Base-by-base conservation (phyloP, 805 yeast species). In the Cyberlindnera euphorbiae region DNA sequence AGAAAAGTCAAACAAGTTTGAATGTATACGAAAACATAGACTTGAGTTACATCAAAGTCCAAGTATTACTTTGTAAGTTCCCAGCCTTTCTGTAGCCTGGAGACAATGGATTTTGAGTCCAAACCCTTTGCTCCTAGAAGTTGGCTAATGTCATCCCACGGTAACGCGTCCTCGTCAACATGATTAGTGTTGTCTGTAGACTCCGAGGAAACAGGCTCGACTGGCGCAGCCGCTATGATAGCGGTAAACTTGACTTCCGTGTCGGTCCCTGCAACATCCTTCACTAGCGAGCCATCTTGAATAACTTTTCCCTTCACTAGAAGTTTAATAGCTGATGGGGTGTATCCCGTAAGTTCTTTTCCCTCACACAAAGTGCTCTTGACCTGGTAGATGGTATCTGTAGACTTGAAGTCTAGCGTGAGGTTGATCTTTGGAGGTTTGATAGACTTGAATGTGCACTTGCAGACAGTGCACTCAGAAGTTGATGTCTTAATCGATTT, bases 341-440 rank as follows among this genome's bases (percentile, higher is more conserved):
- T 58, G 17, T 62, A 56, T 3, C 62, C 64, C 7, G 53, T 52
- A 29, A 64, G 50, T 1, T 52, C 59, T 2, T 54, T 53, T n/a
- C 33, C 13, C 8, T 46, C 41, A 1, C 54, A 41, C n/a, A 60
- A 38, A 16, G 45, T 51, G 14, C 50, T 36, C 41, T 66, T 66
- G 14, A 63, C 54, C 33, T 58, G 59, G 24, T 47, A 42, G 14
- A 65, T 49, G 0, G 70, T 60, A 8, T 55, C 60, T 10, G 52
- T 47, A 2, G 44, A 26, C 17, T 41, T 28, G n/a, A 55, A 48
- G 16, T 53, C 43, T 16, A 56, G 43, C 12, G 53, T 45, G 12
- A 63, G 44, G 26, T 62, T 55, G 57, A 84, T 82, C 52, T 79
- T 83, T 6, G 95, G 95, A 5, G 81, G 74, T 49, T 79, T 77